phyloP scores from a whole-genome alignment of 306 rosid genomes.

The Begonia peltatifolia region DNA sequence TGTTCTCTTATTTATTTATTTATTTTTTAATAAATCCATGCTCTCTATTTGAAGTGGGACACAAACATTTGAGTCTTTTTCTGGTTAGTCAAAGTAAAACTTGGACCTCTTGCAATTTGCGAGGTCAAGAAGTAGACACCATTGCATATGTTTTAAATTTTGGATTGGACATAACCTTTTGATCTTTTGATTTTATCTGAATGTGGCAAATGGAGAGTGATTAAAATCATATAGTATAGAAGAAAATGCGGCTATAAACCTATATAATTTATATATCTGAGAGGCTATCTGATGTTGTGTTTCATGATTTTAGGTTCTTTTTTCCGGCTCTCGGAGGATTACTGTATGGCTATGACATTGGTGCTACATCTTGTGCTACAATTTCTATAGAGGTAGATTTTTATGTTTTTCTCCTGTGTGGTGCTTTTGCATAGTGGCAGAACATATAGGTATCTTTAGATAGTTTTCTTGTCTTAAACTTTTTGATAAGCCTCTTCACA shows the following conservation, averaged over 20 bases:
- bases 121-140: not conserved
- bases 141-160: not conserved
- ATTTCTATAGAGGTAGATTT: constrained; percentile 56
- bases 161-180: not conserved
- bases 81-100: no score
- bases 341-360: constrained; percentile 86
- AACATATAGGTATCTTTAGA: not conserved
- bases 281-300: not conserved
- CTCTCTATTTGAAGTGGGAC: no score
- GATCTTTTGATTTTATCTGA: not conserved
- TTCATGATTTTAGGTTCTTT: constrained; percentile 50
- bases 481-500: no score
- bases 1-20: no score
- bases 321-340: constrained; percentile 96
- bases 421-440: not conserved
- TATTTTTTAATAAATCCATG: no score
- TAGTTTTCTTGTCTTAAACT: no score
- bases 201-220: no score
- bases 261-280: constrained; percentile 4
- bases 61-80: no score
- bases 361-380: constrained; percentile 80
- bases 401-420: constrained; percentile 1
- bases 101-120: not conserved
- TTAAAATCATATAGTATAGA: no score
- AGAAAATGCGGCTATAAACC: not conserved